Percentiles rank a stretch among this genome's conserved stretches.
These are phyloP conservation scores for Fusarium gaditjirri DNA, from an alignment of 2,329 filamentous ascomycete genomes.

Conservation along the genomic window DNA sequence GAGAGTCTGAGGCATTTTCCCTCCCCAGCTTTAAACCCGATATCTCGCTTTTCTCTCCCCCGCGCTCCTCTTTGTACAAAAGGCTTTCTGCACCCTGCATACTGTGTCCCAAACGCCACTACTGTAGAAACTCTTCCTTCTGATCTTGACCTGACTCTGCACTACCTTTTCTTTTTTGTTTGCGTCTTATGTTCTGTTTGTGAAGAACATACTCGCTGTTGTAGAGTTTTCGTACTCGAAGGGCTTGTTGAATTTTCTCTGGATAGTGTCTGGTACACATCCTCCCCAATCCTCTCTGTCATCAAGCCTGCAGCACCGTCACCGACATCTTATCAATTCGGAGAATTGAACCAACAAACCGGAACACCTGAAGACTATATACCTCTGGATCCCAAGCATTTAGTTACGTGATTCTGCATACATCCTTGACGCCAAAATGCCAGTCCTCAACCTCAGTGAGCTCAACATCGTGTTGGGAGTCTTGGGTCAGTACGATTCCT, in stretches of 20 bases:
- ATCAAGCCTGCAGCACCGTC: not conserved
- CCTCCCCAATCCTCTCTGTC: not conserved
- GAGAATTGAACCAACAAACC: not conserved
- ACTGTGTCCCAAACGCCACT: not conserved
- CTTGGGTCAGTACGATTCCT: constrained; percentile 50
- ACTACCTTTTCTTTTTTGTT: not conserved
- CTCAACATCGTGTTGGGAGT: constrained; percentile 63
- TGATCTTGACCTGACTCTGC: not conserved
- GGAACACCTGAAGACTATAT: not conserved
- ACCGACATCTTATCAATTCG: no score
- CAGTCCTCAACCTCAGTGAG: constrained; percentile 58
- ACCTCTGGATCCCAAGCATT: not conserved
- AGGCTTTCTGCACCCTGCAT: constrained; percentile 17
- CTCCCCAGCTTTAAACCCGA: not conserved
- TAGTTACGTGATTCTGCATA: not conserved
- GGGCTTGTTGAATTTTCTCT: not conserved
- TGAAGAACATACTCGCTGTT: not conserved
- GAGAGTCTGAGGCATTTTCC: constrained; percentile 26
- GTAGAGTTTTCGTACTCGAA: not conserved
- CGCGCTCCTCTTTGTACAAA: constrained; percentile 18
- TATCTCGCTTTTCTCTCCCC: not conserved
- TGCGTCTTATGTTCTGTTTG: not conserved
- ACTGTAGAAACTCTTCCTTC: not conserved
- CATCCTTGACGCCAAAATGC: constrained; percentile 20
- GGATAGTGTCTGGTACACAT: not conserved